Conservation (phyloP, 2,329 filamentous ascomycete species). For the Fusarium haematococcum region DNA sequence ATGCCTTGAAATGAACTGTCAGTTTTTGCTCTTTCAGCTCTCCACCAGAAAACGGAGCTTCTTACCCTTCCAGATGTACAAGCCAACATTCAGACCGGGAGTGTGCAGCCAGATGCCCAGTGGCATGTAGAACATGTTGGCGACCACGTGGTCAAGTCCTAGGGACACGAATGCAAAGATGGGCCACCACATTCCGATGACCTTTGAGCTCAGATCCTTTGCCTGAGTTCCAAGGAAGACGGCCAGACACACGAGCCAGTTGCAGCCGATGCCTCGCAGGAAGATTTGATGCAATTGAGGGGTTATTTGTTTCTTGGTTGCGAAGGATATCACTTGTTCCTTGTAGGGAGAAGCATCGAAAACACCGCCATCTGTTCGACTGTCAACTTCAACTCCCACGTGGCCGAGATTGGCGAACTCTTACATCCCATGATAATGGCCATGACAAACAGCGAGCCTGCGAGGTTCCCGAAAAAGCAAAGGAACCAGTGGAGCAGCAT, state of each 20-base stretch:
- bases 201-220: slow-evolving; percentile 64
- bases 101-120: slow-evolving; percentile 62
- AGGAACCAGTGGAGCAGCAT: slow-evolving; percentile 55
- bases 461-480: slow-evolving; percentile 62
- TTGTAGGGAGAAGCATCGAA: slow-evolving; percentile 56
- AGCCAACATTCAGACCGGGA: slow-evolving; percentile 56
- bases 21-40: not conserved
- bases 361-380: slow-evolving; percentile 55
- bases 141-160: slow-evolving; percentile 68
- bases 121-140: slow-evolving; percentile 67
- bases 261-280: slow-evolving; percentile 65
- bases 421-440: slow-evolving; percentile 58
- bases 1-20: slow-evolving; percentile 44
- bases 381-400: not conserved
- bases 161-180: slow-evolving; percentile 66
- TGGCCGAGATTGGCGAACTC: not conserved
- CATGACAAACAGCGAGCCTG: slow-evolving; percentile 61
- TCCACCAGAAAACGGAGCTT: too few species aligned
- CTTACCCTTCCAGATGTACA: slow-evolving; percentile 68
- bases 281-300: slow-evolving; percentile 66
- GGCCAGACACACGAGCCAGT: slow-evolving; percentile 69
- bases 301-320: slow-evolving; percentile 60
- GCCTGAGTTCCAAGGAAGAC: slow-evolving; percentile 61
- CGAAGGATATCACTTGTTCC: slow-evolving; percentile 57
- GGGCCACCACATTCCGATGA: slow-evolving; percentile 68